Base-by-base conservation (phyloP, 1,284 basidiomycete genomes). In the Pisolithus thermaeus region DNA sequence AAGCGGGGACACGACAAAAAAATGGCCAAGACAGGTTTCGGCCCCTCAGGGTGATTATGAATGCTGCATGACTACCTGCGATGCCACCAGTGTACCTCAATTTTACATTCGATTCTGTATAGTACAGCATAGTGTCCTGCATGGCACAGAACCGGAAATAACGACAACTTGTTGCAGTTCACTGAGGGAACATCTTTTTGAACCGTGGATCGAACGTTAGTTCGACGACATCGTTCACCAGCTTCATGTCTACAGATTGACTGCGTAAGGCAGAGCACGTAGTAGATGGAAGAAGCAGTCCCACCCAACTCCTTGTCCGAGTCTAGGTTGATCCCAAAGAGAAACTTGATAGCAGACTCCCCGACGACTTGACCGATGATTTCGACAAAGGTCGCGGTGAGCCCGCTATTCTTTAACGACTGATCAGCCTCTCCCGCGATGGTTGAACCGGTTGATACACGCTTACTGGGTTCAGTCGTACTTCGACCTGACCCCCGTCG, bases 1-100 rank as follows among this genome's bases (percentile, higher is more conserved):
- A 87, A 83, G 63, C 69, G 82, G 46, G 87, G 84, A 1, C 83
- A 86, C 58, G 87, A 89, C 61, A 87, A 83, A 67, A 90, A 90
- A 70, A 80, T 89, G 83, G 75, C 78, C 1, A 74, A 73, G 53
- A 75, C 66, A 46, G 82, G 78, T 20, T 54, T 23, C 36, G 50
- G 74, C 62, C 59, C 61, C 44, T 61, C 64, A 6, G 40, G 37
- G 32, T 68, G 46, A 36, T 36, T n/a, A 12, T 30, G 9, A 11
- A 30, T 27, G n/a, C 3, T 16, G 41, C 8, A 43, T 40, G 39
- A 7, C 23, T 14, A 22, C 8, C 2, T 6, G 37, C 37, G 20
- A 20, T 39, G 22, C 14, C 14, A 43, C 27, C 22, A 14, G 41
- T 16, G 22, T 43, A 27, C 41, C 28, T 43, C 7, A 43, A 18